These are phyloP conservation scores for Naganishia vishniacii DNA, from an alignment of 768 basidiomycete genomes.

Conservation along the genomic window DNA sequence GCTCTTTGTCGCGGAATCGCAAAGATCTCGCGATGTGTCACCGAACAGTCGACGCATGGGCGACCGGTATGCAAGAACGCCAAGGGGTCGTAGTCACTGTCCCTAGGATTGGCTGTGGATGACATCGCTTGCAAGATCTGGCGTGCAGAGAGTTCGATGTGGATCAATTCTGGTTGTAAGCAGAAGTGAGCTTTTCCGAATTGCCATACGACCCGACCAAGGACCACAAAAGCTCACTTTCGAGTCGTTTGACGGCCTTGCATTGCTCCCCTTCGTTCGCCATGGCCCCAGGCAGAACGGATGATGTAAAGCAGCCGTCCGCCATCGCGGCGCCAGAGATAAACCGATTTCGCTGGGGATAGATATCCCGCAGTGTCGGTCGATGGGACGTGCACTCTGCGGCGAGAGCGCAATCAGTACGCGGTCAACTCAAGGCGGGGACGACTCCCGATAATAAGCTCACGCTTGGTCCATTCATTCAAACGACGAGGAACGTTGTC, in stretches of 20 bases:
- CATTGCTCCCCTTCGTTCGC: slow-evolving; percentile 4
- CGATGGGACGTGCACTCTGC: slow-evolving; percentile 42
- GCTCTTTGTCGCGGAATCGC: slow-evolving; percentile 27
- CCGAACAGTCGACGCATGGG: slow-evolving; percentile 41
- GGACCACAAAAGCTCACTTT: slow-evolving; percentile 23
- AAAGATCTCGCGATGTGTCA: slow-evolving; percentile 45
- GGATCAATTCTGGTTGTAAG: slow-evolving; percentile 40
- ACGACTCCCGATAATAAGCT: slow-evolving; percentile 20
- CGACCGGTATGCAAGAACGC: slow-evolving; percentile 21
- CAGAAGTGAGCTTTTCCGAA: slow-evolving; percentile 17
- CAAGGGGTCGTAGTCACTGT: slow-evolving; percentile 19
- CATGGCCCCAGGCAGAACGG: slow-evolving; percentile 25
- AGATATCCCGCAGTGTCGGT: slow-evolving; percentile 44
- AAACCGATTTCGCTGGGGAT: slow-evolving; percentile 31
- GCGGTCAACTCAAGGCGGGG: too few relatives aligned
- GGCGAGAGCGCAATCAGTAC: neutral
- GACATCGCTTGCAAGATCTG: neutral
- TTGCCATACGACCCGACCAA: too few relatives aligned
- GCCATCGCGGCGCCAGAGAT: neutral
- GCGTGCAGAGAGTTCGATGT: slow-evolving; percentile 44
- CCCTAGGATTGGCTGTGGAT: slow-evolving; percentile 5
- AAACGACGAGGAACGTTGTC: slow-evolving; percentile 46
- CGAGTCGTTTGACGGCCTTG: slow-evolving; percentile 19
- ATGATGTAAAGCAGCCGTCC: neutral
- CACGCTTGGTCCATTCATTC: slow-evolving; percentile 44